Percentiles rank a stretch among this genome's conserved stretches.
phyloP scores from a whole-genome alignment of 805 yeast genomes.

The Suhomyces vadensis region DNA sequence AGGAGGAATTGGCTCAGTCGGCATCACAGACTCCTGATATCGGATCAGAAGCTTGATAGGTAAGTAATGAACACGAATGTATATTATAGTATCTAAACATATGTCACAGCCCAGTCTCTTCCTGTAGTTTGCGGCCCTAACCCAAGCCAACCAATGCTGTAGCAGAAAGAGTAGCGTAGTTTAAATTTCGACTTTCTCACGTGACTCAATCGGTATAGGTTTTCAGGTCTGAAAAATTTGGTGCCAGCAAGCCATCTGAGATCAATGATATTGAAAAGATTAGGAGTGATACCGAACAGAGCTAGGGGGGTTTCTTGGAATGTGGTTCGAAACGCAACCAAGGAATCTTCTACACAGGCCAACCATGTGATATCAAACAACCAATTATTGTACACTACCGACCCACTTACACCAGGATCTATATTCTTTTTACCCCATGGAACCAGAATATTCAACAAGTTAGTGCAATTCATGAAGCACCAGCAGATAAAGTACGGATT shows the following conservation, averaged over 20 bases:
- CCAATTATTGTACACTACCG: slow-evolving; percentile 78
- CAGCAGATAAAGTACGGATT: slow-evolving; percentile 83
- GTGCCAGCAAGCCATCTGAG: too few species aligned
- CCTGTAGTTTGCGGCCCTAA: too few species aligned
- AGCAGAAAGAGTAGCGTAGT: too few species aligned
- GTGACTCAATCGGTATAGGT: too few species aligned
- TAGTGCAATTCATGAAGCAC: slow-evolving; percentile 78
- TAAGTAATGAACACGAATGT: not conserved
- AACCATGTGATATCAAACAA: slow-evolving; percentile 53
- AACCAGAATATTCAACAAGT: slow-evolving; percentile 76
- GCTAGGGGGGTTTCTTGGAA: not conserved
- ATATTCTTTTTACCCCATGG: slow-evolving; percentile 93
- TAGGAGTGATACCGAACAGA: not conserved
- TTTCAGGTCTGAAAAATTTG: too few species aligned
- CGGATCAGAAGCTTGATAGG: not conserved
- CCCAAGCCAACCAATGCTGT: too few species aligned
- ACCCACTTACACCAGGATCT: slow-evolving; percentile 86
- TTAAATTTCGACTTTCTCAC: too few species aligned
- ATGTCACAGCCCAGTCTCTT: too few species aligned
- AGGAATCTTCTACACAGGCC: slow-evolving; percentile 34
- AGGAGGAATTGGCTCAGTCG: slow-evolving; percentile 4
- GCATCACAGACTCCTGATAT: slow-evolving; percentile 2
- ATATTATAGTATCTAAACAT: too few species aligned
- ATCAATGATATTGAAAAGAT: slow-evolving; percentile 1
- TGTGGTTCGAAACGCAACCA: not conserved